phyloP scores from a whole-genome alignment of 495 filamentous ascomycete genomes.

The Neurospora sp. region DNA sequence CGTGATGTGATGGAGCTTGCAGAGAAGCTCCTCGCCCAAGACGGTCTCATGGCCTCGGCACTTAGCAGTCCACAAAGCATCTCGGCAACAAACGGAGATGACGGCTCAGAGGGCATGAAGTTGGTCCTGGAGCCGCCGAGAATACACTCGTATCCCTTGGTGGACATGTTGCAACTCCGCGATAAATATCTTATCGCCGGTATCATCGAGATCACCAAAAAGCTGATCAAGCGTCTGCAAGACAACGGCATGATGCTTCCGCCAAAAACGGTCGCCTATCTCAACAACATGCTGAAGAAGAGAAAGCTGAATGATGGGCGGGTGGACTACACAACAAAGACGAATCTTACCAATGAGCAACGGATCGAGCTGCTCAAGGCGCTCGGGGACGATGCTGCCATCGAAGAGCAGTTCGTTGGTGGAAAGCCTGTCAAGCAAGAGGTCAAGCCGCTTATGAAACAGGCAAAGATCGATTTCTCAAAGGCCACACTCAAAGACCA shows the following conservation, averaged over 20 bases:
- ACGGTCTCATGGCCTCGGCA: conserved; percentile 64
- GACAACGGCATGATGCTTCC: conserved; percentile 60
- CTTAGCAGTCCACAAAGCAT: conserved; percentile 33
- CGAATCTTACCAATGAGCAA: conserved; percentile 64
- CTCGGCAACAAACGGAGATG: conserved; percentile 29
- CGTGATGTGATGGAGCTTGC: conserved; percentile 90
- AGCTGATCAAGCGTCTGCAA: conserved; percentile 63
- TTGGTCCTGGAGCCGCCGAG: conserved; percentile 52
- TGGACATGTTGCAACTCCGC: conserved; percentile 73
- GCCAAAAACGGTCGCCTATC: conserved; percentile 49
- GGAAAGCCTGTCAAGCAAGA: conserved; percentile 44
- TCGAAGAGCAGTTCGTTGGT: conserved; percentile 34
- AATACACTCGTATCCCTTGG: conserved; percentile 53
- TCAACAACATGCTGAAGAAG: conserved; percentile 40
- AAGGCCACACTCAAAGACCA: conserved; percentile 32
- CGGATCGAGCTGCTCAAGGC: conserved; percentile 74
- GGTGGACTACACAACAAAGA: conserved; percentile 46
- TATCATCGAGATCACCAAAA: conserved; percentile 51
- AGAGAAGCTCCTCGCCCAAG: conserved; percentile 72
- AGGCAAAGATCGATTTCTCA: conserved; percentile 55
- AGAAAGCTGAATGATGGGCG: conserved; percentile 15
- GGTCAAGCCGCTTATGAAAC: conserved; percentile 39
- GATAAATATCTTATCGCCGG: conserved; percentile 73
- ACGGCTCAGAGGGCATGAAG: conserved; percentile 37
- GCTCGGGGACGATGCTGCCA: conserved; percentile 60